These are phyloP conservation scores for Rubroshorea leprosula DNA, from an alignment of 345 rosid genomes.

Conservation along the genomic window DNA sequence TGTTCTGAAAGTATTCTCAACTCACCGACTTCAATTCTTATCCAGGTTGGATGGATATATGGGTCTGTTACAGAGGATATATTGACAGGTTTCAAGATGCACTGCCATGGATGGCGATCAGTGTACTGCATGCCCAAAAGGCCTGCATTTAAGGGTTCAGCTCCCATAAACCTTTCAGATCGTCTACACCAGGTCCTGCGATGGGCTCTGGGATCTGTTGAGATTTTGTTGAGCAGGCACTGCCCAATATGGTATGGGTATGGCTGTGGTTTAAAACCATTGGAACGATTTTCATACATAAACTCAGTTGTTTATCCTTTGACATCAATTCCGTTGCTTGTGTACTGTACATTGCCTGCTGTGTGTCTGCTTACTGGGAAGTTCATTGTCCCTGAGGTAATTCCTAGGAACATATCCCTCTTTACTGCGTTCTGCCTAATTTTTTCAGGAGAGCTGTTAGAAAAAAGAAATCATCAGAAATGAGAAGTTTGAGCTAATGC, in stretches of 20 bases:
- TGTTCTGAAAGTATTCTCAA: background rate
- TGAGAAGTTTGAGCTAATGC: background rate
- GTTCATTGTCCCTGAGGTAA: conserved; percentile 65
- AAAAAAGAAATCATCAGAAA: no score
- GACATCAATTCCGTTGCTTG: conserved; percentile 60
- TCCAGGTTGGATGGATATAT: conserved; percentile 69
- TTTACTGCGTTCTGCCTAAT: no score
- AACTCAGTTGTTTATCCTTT: conserved; percentile 57
- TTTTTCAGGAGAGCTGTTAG: no score
- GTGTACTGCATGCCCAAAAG: conserved; percentile 56
- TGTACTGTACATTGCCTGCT: conserved; percentile 57
- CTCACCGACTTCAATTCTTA: background rate
- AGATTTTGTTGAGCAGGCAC: conserved; percentile 64
- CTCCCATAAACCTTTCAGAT: conserved; percentile 71
- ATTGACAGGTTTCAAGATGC: conserved; percentile 76
- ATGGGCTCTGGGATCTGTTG: conserved; percentile 73
- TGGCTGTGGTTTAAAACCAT: conserved; percentile 55
- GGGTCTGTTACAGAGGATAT: conserved; percentile 78
- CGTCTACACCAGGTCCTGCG: conserved; percentile 71
- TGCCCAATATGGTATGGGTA: conserved; percentile 75
- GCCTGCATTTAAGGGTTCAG: conserved; percentile 69
- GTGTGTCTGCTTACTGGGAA: conserved; percentile 61
- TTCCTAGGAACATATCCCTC: background rate
- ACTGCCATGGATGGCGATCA: conserved; percentile 73
- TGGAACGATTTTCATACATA: conserved; percentile 63